Percentiles rank a stretch among this genome's conserved stretches.
These are phyloP conservation scores for Podosphaera fusca DNA, from an alignment of 2,329 filamentous ascomycete species.

Conservation along the genomic window DNA sequence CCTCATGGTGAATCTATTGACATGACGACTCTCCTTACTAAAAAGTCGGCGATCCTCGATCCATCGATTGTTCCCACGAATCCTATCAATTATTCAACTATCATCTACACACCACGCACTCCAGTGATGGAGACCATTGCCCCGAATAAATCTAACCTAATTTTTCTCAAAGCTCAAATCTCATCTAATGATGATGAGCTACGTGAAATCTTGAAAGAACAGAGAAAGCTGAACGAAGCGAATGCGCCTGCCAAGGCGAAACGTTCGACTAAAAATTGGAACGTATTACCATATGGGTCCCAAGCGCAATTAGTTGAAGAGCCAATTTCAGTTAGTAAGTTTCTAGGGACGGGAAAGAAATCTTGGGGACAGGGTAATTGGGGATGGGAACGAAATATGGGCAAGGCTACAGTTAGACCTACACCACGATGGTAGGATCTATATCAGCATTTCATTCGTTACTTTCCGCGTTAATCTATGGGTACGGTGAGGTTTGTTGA, in stretches of 20 bases:
- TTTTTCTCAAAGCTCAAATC: conserved; percentile 71
- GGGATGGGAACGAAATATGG: conserved; percentile 9
- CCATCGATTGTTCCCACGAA: conserved; percentile 31
- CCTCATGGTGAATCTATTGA: conserved; percentile 70
- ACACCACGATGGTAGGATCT: conserved; percentile 6
- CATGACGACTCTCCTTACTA: conserved; percentile 53
- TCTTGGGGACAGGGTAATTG: conserved; percentile 7
- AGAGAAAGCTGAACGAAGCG: conserved; percentile 7
- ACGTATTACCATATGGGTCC: conserved; percentile 10
- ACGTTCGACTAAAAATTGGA: conserved; percentile 2
- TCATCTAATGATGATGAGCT: conserved; percentile 51
- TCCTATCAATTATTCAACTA: conserved; percentile 33
- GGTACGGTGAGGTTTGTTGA: no score
- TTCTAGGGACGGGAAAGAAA: conserved; percentile 7
- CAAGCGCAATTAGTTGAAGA: conserved; percentile 11
- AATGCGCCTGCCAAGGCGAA: conserved; percentile 6
- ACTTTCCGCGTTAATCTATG: no score
- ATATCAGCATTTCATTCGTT: no score
- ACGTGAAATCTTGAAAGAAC: conserved; percentile 41
- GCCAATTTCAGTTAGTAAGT: conserved; percentile 6
- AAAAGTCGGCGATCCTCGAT: conserved; percentile 44
- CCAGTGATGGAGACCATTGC: conserved; percentile 60
- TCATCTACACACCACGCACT: conserved; percentile 44
- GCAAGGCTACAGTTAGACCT: conserved; percentile 3
- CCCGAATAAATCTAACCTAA: conserved; percentile 19